Evolutionary conservation across 306 rosid genomes (phyloP).

Genomic region (Castanea sativa): DNA sequence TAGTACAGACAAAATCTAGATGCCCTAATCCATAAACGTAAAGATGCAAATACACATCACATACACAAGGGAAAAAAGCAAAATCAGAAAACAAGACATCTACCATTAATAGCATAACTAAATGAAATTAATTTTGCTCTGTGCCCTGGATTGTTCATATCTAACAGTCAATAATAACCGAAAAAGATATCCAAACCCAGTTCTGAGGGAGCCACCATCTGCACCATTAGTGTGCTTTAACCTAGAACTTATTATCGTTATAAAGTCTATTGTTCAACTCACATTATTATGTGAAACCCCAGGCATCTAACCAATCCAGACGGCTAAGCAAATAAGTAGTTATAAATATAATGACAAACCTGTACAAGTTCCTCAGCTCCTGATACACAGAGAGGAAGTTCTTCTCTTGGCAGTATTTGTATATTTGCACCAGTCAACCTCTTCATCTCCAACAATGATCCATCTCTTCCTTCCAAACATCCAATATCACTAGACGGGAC

Average conservation of each 20-base stretch:
- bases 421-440: constrained; percentile 78
- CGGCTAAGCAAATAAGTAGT: constrained; percentile 19
- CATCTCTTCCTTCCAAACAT: constrained; percentile 91
- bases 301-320: constrained; percentile 6
- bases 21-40: too few species aligned
- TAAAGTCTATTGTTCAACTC: constrained; percentile 14
- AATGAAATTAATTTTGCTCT: neutral
- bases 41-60: too few species aligned
- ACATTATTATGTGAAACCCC: constrained; percentile 2
- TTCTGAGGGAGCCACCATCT: neutral
- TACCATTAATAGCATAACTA: neutral
- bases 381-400: constrained; percentile 65
- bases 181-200: neutral
- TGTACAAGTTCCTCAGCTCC: constrained; percentile 75
- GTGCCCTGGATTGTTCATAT: neutral
- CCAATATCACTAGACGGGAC: constrained; percentile 69
- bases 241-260: constrained; percentile 8
- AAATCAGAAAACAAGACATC: neutral
- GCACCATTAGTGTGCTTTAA: constrained; percentile 19
- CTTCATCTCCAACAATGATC: constrained; percentile 74
- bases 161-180: neutral
- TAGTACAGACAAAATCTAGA: too few species aligned
- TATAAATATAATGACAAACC: constrained; percentile 55
- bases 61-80: too few species aligned
- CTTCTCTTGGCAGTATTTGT: constrained; percentile 80